Conservation (phyloP, 2,329 filamentous ascomycete genomes). For the Fusarium equiseti region DNA sequence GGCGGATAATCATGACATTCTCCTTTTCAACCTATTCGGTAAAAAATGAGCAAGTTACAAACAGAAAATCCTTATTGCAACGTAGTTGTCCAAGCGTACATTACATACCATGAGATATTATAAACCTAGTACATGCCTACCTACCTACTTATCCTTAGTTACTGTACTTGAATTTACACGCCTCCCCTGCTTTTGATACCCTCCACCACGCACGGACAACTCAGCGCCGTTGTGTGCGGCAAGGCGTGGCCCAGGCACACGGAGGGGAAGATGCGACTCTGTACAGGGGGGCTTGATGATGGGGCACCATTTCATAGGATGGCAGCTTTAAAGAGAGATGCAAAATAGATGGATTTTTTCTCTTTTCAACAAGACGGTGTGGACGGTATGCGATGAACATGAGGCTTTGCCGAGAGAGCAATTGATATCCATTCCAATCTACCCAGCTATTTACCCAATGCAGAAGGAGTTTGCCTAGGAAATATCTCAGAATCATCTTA, state of each 20-base stretch:
- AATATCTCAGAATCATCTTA: slow-evolving; percentile 18
- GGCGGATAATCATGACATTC: slow-evolving; percentile 8
- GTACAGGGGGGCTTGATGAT: slow-evolving; percentile 54
- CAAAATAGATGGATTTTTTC: slow-evolving; percentile 31
- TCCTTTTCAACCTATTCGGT: slow-evolving; percentile 14
- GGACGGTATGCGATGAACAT: slow-evolving; percentile 28
- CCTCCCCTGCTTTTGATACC: slow-evolving; percentile 39
- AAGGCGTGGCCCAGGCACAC: slow-evolving; percentile 44
- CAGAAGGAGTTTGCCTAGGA: slow-evolving; percentile 24
- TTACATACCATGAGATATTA: slow-evolving; percentile 28
- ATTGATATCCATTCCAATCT: slow-evolving; percentile 22
- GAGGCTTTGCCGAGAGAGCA: slow-evolving; percentile 12
- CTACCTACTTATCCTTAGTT: too few relatives aligned
- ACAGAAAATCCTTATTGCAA: slow-evolving; percentile 21
- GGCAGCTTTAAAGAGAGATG: slow-evolving; percentile 30
- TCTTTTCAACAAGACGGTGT: slow-evolving; percentile 31
- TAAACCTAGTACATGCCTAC: slow-evolving; percentile 5
- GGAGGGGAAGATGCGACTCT: slow-evolving; percentile 34
- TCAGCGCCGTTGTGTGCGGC: slow-evolving; percentile 44
- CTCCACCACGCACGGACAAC: slow-evolving; percentile 52
- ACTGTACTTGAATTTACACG: slow-evolving; percentile 23
- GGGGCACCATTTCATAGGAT: slow-evolving; percentile 59
- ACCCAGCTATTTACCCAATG: slow-evolving; percentile 29
- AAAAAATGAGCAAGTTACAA: slow-evolving; percentile 16
- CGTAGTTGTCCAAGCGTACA: slow-evolving; percentile 38